Base-by-base conservation (phyloP, 2,329 filamentous ascomycete species). In the Penicillium expansum region DNA sequence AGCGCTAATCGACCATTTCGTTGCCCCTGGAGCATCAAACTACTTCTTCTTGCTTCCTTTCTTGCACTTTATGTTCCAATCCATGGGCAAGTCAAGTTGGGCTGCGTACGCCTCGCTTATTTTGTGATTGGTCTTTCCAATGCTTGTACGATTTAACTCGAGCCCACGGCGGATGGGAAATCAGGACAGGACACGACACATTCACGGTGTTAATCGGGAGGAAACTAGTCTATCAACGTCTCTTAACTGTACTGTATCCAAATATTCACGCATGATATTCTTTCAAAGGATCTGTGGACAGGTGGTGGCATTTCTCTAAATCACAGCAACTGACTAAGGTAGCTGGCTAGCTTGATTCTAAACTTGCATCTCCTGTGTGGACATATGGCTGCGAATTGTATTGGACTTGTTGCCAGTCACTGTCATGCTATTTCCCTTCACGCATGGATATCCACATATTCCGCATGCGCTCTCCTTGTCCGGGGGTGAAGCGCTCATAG, bases 401-500 rank as follows among this genome's bases (percentile, higher is more conserved):
- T 42, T 32, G 14, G n/a, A 18, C 7, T 51, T 5, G 16, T 33
- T 32, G 14, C 16, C 9, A 24, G 18, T 51, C 18, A 24, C 14
- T 24, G 10, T 10, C 8, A 16, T 20, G n/a, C 24, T 55, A 75
- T 58, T 74, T 73, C 3, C 71, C 73, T 39, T 67, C 64, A 33
- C 74, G 69, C 69, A 74, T 72, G 62, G 77, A 72, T 35, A 63
- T 69, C 78, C 79, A 85, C 74, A 84, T 77, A 62, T 68, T 78
- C 61, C 76, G 71, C 77, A 85, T 83, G 51, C 82, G 69, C 56
- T 73, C 67, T 20, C 76, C 71, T 73, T 85, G 82, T 38, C 75
- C 71, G 1, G 71, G 64, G 7, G 82, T 83, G 60, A 85, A 85
- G 1, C 69, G 73, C 61, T 75, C 74, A 67, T 85, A 84, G 60